These are phyloP conservation scores for Penicillium pulvis DNA, from an alignment of 495 filamentous ascomycete species.

Conservation along the genomic window DNA sequence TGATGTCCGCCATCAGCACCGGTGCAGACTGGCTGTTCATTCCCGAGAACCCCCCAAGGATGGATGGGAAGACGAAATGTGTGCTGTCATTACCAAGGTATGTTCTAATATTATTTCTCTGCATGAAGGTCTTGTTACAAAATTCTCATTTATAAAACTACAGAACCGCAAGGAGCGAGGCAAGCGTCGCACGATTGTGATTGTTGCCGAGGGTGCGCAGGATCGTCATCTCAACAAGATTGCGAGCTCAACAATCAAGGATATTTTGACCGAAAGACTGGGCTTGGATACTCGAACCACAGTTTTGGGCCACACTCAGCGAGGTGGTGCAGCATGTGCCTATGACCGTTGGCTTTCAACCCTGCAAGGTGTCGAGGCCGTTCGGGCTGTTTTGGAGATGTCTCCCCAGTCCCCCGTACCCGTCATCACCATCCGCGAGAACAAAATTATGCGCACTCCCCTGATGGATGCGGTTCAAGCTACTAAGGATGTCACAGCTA, in stretches of 20 bases:
- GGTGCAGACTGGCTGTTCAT: conserved; percentile 98
- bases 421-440: conserved; percentile 94
- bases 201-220: conserved; percentile 92
- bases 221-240: conserved; percentile 87
- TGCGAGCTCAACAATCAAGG: conserved; percentile 75
- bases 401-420: conserved; percentile 87
- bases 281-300: conserved; percentile 91
- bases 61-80: conserved; percentile 93
- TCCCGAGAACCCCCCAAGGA: conserved; percentile 89
- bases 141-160: background rate
- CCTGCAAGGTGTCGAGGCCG: conserved; percentile 93
- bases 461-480: conserved; percentile 84
- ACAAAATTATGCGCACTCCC: conserved; percentile 90
- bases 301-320: conserved; percentile 93
- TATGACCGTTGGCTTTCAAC: conserved; percentile 95
- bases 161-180: conserved; percentile 83
- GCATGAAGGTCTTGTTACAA: background rate
- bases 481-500: conserved; percentile 79
- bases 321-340: conserved; percentile 87
- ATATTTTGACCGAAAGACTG: conserved; percentile 78
- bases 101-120: conserved; percentile 15
- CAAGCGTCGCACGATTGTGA: conserved; percentile 97
- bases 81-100: conserved; percentile 74
- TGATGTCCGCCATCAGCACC: conserved; percentile 95
- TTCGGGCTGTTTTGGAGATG: conserved; percentile 92